Percentiles rank a stretch among this genome's conserved stretches.
These are phyloP conservation scores for Brassica hybrid DNA, from an alignment of 441 rosid genomes.

Conservation along the genomic window DNA sequence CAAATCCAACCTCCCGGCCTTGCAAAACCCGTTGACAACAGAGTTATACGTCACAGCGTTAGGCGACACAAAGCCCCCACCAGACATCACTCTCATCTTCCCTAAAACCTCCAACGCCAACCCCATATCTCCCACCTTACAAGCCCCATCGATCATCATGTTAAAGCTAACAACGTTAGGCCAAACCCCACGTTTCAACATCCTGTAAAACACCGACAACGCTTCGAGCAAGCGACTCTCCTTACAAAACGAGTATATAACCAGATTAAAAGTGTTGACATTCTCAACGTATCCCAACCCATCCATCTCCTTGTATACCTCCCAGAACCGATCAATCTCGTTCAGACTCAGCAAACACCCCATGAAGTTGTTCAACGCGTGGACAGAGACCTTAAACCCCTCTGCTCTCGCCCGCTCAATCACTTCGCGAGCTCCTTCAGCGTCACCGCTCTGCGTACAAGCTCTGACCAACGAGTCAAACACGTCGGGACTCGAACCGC, in stretches of 20 bases:
- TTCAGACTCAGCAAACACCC: conserved; percentile 53
- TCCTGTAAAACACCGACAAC: conserved; percentile 56
- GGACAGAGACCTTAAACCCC: conserved; percentile 46
- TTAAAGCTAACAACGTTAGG: conserved; percentile 65
- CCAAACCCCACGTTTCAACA: conserved; percentile 64
- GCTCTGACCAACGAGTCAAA: conserved; percentile 65
- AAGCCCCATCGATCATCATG: conserved; percentile 67
- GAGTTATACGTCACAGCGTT: conserved; percentile 63
- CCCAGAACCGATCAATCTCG: conserved; percentile 55
- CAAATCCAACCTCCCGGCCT: conserved; percentile 50
- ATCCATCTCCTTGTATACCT: conserved; percentile 47
- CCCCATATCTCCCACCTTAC: conserved; percentile 48
- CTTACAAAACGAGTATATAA: conserved; percentile 65
- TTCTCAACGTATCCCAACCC: conserved; percentile 63
- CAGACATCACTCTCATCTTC: conserved; percentile 59
- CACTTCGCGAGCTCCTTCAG: conserved; percentile 51
- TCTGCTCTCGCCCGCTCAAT: conserved; percentile 44
- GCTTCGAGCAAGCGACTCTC: conserved; percentile 55
- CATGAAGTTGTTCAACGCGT: conserved; percentile 64
- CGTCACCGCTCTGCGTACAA: conserved; percentile 49
- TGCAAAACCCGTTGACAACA: conserved; percentile 72
- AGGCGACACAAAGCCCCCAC: conserved; percentile 46
- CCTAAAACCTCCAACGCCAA: conserved; percentile 47
- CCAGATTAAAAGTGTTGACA: conserved; percentile 61
- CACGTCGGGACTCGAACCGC: conserved; percentile 46